Conservation (phyloP, 2,329 filamentous ascomycete genomes). For the Canariomyces notabilis region DNA sequence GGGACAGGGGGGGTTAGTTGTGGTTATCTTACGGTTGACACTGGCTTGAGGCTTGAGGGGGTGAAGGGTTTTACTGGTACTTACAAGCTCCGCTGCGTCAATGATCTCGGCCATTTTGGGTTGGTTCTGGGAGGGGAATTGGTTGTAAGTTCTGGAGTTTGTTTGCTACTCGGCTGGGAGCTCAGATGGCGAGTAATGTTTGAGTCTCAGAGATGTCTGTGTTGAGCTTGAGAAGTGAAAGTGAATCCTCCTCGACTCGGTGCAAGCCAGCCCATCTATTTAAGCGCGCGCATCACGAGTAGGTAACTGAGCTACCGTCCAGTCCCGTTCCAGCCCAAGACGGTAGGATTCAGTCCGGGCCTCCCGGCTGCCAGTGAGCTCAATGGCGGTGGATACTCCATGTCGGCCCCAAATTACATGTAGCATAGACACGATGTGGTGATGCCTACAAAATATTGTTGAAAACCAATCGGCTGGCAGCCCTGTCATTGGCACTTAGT, state of each 20-base stretch:
- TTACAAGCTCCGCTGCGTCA: constrained; percentile 18
- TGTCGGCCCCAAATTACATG: constrained; percentile 11
- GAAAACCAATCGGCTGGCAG: constrained; percentile 6
- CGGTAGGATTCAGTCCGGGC: neutral
- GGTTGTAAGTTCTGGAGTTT: neutral
- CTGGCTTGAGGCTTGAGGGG: neutral
- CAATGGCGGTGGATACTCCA: neutral
- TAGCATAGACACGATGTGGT: too few relatives aligned
- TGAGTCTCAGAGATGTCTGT: too few relatives aligned
- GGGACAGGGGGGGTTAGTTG: constrained; percentile 5
- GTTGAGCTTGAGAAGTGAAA: neutral
- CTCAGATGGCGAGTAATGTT: too few relatives aligned
- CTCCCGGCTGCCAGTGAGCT: neutral
- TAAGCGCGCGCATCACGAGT: neutral
- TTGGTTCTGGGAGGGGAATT: neutral
- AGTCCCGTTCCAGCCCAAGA: constrained; percentile 8
- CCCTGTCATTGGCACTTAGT: constrained; percentile 8
- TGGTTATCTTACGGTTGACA: too few relatives aligned
- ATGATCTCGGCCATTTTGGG: constrained; percentile 1
- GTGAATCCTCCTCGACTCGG: too few relatives aligned
- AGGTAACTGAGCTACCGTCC: neutral
- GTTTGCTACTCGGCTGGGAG: too few relatives aligned
- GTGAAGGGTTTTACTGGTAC: neutral
- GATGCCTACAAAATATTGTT: constrained; percentile 7
- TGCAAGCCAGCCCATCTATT: neutral